Percentiles rank a stretch among this genome's conserved stretches.
Conservation (phyloP, 129 eudicot genomes). For the Glebionis coronaria region DNA sequence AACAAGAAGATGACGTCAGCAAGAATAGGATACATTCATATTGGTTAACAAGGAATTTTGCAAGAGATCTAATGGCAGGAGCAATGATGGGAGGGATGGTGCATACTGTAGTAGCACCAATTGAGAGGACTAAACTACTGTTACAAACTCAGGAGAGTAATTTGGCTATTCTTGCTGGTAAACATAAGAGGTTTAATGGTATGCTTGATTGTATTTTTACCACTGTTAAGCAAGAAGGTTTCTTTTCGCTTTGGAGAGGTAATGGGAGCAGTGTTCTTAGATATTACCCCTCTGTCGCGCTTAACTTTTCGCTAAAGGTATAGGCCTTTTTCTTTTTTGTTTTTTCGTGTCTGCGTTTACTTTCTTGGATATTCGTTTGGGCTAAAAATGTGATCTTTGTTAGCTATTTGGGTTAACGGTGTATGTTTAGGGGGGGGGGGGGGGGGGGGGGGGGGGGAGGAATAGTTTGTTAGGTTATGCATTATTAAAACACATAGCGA, state of each 20-base stretch:
- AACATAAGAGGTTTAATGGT: slow-evolving; percentile 78
- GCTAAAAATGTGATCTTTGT: background rate
- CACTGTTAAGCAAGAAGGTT: slow-evolving; percentile 75
- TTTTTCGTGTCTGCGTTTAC: background rate
- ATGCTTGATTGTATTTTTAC: slow-evolving; percentile 83
- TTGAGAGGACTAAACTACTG: slow-evolving; percentile 86
- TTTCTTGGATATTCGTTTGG: background rate
- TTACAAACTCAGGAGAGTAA: slow-evolving; percentile 95
- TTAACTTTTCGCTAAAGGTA: slow-evolving; percentile 98
- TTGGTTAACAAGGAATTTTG: slow-evolving; percentile 45
- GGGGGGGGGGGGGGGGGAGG: too few relatives aligned
- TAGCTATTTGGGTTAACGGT: too few relatives aligned
- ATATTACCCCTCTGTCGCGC: slow-evolving; percentile 96
- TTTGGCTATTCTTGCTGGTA: slow-evolving; percentile 66
- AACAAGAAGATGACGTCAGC: slow-evolving; percentile 24
- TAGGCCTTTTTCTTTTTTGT: background rate
- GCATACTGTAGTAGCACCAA: slow-evolving; percentile 94
- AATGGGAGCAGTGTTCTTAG: slow-evolving; percentile 98
- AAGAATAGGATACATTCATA: background rate
- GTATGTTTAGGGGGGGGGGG: too few relatives aligned
- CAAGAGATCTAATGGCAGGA: slow-evolving; percentile 86
- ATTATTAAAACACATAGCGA: too few relatives aligned
- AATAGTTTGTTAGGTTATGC: too few relatives aligned
- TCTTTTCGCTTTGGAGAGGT: slow-evolving; percentile 93
- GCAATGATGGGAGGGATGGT: slow-evolving; percentile 92